Evolutionary conservation across 2,329 filamentous ascomycete genomes (phyloP), one percentile per base, ranked within the genome.

Genomic region (Microcyclosporella mali): DNA sequence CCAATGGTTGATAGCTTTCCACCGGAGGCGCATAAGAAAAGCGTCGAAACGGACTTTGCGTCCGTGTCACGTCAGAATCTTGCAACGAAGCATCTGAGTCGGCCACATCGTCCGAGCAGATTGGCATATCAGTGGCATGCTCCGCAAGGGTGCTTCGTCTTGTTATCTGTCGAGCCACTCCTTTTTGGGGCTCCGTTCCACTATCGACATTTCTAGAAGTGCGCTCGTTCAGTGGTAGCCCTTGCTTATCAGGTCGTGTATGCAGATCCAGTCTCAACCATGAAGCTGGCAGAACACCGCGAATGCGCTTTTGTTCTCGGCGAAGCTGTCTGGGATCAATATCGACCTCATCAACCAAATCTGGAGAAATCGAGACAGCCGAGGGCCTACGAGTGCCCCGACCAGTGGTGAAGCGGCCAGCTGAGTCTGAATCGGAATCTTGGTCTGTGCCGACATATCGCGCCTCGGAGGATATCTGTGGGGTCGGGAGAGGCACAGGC

Each of bases 231-330:
- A 25, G 21, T 11, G 18, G 35, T 25, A 11, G 37, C 39, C 21
- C 42, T 35, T 6, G 45, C 34, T 17, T 36, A 33, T 16, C 21
- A 45, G 39, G 44, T 19, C 33, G 47, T 46, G 28, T 56, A 30
- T 67, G 60, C n/a, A 59, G 56, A 46, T 73, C 70, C 19, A 73
- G 64, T 38, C 65, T 70, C 38, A 74, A 52, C 69, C 70, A 73
- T 1, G 71, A 73, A 21, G 71, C 71, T 18, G 71, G 71, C 14
- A 74, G 55, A 6, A 73, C 71, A 10, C 70, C 70, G 56, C 60
- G 69, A 36, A 73, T 73, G 29, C 63, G 65, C 41, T 61, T 68
- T 8, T 60, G 56, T 31, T 66, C 65, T 27, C 59, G 51, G 33
- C 52, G 53, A 10, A 71, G 28, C 9, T 56, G 60, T 4, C 45